Percentiles rank a stretch among this genome's conserved stretches.
Conservation (phyloP, 768 basidiomycete species). For the Termitomyces eurrhizus region DNA sequence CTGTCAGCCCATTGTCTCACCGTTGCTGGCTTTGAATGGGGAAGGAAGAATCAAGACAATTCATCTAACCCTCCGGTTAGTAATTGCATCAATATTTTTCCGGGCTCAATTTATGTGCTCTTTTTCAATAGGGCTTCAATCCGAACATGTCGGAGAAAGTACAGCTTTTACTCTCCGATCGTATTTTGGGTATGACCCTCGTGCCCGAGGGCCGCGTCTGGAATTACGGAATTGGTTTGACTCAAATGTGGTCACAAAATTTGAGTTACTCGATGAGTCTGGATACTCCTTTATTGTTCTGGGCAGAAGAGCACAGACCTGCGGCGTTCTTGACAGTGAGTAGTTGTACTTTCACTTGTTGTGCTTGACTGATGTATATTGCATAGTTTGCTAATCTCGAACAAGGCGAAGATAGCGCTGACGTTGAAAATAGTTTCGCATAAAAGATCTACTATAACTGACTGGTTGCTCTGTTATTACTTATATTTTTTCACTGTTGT, state of each 20-base stretch:
- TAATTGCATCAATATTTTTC: conserved; percentile 1
- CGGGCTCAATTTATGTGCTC: conserved; percentile 4
- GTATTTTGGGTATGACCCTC: conserved; percentile 92
- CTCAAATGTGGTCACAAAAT: conserved; percentile 85
- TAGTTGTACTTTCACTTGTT: conserved; percentile 12
- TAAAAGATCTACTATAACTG: conserved; percentile 31
- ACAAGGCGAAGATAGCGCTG: conserved; percentile 88
- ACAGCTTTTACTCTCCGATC: conserved; percentile 89
- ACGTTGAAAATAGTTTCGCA: conserved; percentile 93
- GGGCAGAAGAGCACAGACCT: conserved; percentile 94
- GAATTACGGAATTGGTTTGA: conserved; percentile 95
- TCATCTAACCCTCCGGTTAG: conserved; percentile 73
- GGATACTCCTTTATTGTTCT: conserved; percentile 93
- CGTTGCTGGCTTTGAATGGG: conserved; percentile 96
- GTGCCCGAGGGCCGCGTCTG: conserved; percentile 93
- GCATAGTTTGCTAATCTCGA: conserved; percentile 85
- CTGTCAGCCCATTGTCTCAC: conserved; percentile 89
- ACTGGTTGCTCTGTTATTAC: conserved; percentile 7
- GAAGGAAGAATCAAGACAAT: conserved; percentile 86
- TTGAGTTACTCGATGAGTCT: conserved; percentile 79
- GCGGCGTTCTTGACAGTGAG: conserved; percentile 89
- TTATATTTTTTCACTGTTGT: conserved; percentile 9
- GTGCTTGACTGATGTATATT: conserved; percentile 7
- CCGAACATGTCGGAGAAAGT: conserved; percentile 99
- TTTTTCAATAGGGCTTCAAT: conserved; percentile 71